These are phyloP conservation scores for Eucalyptus dawsonii DNA, from an alignment of 345 rosid species.

Conservation along the genomic window DNA sequence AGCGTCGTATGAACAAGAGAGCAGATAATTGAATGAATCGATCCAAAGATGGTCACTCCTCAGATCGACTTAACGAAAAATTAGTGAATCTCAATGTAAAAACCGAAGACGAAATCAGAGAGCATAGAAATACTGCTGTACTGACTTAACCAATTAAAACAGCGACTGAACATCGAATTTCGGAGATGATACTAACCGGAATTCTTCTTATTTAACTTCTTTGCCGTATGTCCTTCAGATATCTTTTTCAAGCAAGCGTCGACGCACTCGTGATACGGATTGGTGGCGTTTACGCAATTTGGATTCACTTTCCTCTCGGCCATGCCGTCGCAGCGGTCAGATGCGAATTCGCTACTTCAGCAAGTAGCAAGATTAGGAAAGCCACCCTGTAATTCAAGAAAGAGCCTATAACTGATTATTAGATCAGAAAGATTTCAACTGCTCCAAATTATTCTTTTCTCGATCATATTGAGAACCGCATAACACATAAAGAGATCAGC, in stretches of 20 bases:
- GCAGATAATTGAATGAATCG: neutral
- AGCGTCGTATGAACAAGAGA: neutral
- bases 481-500: neutral
- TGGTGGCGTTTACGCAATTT: conserved; percentile 36
- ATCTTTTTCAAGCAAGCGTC: conserved; percentile 40
- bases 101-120: neutral
- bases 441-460: neutral
- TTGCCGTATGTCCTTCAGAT: conserved; percentile 13
- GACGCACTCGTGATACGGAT: conserved; percentile 55
- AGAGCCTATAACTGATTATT: neutral
- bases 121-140: neutral
- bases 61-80: neutral
- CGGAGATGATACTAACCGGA: conserved; percentile 2
- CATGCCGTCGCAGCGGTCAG: neutral
- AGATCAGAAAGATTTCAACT: neutral
- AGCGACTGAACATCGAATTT: neutral
- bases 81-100: neutral
- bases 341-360: neutral
- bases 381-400: neutral
- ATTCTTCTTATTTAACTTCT: neutral
- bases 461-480: neutral
- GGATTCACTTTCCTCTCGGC: conserved; percentile 24
- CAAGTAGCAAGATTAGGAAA: neutral
- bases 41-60: neutral
- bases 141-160: neutral